Evolutionary conservation across 2,329 filamentous ascomycete genomes (phyloP), one percentile per base, ranked within the genome.

Genomic region (Arthrobotrys conoides): DNA sequence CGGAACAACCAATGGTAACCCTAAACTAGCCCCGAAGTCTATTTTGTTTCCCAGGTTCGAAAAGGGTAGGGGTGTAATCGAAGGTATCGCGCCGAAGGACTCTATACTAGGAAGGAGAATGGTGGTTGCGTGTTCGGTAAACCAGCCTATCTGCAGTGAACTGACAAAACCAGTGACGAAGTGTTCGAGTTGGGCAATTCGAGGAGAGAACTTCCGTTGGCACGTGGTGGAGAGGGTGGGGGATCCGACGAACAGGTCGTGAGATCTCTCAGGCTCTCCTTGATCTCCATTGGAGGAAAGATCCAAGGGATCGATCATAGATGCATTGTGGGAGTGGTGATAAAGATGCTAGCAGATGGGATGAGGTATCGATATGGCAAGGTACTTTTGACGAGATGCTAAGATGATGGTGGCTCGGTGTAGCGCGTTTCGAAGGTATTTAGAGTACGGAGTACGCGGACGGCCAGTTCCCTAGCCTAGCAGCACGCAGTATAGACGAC

Each of bases 61-160:
- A 20, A 38, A 55, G 48, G 53, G 41, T 49, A 57, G 49, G 48
- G 48, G 20, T 20, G n/a, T 48, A 22, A 24, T 51, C 41, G 51
- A 53, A 63, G 61, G 51, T 77, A 70, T 64, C 73, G 67, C 73
- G 73, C 67, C 73, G 73, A 71, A 41, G 27, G 24, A 65, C 51
- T 72, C 75, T 72, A 36, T 63, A 64, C 75, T 78, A 78, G 75
- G 75, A 78, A 78, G 75, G 75, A 78, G 75, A 78, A 78, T 72
- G n/a, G 75, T 78, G 63, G 51, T 71, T 71, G 49, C 46, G 61
- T 71, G 61, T 71, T 78, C 68, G 68, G 68, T 57, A 78, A 78
- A 69, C 75, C 63, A 44, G 33, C 30, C 63, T 72, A 72, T 72
- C 75, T 72, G 75, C 64, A 51, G 46, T 36, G 63, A 72, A 71